phyloP scores from a whole-genome alignment of 169 alveolate genomes.

The Haemoproteus tartakovskyi region DNA sequence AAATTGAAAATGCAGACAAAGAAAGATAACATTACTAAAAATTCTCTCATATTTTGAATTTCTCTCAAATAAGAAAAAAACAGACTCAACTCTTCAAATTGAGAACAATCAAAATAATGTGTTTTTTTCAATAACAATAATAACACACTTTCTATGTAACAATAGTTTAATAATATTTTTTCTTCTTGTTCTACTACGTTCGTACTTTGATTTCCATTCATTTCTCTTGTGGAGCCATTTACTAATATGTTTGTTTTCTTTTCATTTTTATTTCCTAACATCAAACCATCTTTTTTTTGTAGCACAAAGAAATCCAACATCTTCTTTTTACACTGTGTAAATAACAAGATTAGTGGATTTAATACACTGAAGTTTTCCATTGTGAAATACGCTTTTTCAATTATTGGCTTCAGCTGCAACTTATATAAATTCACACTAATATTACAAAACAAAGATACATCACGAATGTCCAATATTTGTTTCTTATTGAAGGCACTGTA shows the following conservation, averaged over 20 bases:
- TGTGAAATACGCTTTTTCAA: constrained; percentile 45
- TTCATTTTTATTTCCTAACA: too few species aligned
- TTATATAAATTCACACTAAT: constrained; percentile 26
- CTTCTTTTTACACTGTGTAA: constrained; percentile 20
- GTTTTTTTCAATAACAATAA: constrained; percentile 37
- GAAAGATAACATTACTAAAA: constrained; percentile 13
- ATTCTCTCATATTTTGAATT: constrained; percentile 15
- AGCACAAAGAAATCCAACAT: too few species aligned
- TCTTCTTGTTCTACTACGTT: neutral
- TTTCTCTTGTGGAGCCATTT: too few species aligned
- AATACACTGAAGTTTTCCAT: constrained; percentile 30
- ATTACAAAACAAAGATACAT: constrained; percentile 15
- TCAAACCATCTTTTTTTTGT: too few species aligned
- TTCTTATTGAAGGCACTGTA: constrained; percentile 11
- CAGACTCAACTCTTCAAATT: constrained; percentile 22
- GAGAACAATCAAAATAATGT: constrained; percentile 11
- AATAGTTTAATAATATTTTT: too few species aligned
- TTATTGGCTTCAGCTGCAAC: constrained; percentile 8
- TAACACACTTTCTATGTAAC: constrained; percentile 24
- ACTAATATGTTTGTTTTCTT: too few species aligned
- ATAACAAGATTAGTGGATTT: constrained; percentile 7
- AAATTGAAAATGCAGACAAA: constrained; percentile 37
- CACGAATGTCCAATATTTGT: constrained; percentile 13
- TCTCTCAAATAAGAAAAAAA: constrained; percentile 18
- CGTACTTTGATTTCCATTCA: neutral